Conservation (phyloP, 208 protist species). For the Leishmania amazonensis region DNA sequence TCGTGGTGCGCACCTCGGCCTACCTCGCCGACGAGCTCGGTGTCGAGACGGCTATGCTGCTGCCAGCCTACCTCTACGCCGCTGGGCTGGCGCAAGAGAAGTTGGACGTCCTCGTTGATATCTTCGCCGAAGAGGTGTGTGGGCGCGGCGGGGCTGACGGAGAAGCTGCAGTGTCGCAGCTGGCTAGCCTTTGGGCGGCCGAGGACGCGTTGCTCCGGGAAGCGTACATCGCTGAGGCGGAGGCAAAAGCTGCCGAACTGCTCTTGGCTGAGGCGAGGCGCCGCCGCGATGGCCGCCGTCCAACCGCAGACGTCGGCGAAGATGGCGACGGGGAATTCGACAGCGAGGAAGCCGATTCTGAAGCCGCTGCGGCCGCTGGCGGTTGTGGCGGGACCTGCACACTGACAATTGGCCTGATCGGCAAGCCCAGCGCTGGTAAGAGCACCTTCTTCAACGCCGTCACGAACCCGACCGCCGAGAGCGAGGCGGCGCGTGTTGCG, state of each 20-base stretch:
- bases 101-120: conserved; percentile 32
- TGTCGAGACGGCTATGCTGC: conserved; percentile 54
- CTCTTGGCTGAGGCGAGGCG: conserved; percentile 19
- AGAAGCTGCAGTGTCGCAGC: conserved; percentile 1
- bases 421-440: conserved; percentile 93
- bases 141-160: conserved; percentile 14
- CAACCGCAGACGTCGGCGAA: conserved; percentile 4
- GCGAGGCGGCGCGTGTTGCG: conserved; percentile 83
- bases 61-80: conserved; percentile 66
- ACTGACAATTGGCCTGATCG: conserved; percentile 93
- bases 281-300: conserved; percentile 1
- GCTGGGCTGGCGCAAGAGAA: conserved; percentile 40
- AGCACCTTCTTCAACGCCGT: conserved; percentile 95
- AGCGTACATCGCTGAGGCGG: conserved; percentile 38
- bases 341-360: not conserved
- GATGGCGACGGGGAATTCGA: conserved; percentile 5
- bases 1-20: conserved; percentile 35
- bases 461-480: conserved; percentile 78
- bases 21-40: conserved; percentile 62
- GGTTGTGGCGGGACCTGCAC: conserved; percentile 61
- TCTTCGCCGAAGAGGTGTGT: conserved; percentile 28
- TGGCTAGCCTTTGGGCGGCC: conserved; percentile 29
- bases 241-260: conserved; percentile 31
- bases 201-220: conserved; percentile 47
- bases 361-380: not conserved